Evolutionary conservation across 208 protist genomes (phyloP).

Genomic region (Acanthamoeba sp.): DNA sequence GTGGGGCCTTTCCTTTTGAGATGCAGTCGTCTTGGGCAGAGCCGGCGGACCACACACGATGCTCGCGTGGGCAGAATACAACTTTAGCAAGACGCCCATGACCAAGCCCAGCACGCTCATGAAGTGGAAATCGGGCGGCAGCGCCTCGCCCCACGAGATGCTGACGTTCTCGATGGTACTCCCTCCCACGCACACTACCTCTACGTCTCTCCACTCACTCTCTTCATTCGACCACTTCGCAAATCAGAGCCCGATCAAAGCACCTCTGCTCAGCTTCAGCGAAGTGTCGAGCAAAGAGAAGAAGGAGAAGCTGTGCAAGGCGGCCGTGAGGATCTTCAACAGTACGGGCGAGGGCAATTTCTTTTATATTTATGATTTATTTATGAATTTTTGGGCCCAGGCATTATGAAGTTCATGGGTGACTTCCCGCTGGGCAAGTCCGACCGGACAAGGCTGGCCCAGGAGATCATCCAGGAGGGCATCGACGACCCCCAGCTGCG

Average conservation of each 20-base stretch:
- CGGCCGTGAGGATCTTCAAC: conserved; percentile 30
- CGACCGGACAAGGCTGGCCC: neutral
- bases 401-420: conserved; percentile 73
- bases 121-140: neutral
- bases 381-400: too few species aligned
- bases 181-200: neutral
- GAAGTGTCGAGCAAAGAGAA: neutral
- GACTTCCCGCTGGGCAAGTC: conserved; percentile 72
- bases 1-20: neutral
- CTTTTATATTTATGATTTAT: too few species aligned
- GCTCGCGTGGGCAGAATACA: neutral
- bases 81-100: neutral
- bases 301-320: neutral
- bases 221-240: neutral
- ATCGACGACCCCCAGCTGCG: neutral
- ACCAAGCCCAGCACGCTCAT: neutral
- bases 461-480: conserved; percentile 61
- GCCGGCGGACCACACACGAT: neutral
- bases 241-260: conserved; percentile 60
- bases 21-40: neutral
- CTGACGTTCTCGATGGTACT: neutral
- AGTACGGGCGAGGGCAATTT: too few species aligned
- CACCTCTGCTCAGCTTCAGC: neutral
- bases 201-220: neutral
- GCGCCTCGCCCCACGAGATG: neutral